These are phyloP conservation scores for Trichoderma asperellum DNA, from an alignment of 2,329 filamentous ascomycete species.

Conservation along the genomic window DNA sequence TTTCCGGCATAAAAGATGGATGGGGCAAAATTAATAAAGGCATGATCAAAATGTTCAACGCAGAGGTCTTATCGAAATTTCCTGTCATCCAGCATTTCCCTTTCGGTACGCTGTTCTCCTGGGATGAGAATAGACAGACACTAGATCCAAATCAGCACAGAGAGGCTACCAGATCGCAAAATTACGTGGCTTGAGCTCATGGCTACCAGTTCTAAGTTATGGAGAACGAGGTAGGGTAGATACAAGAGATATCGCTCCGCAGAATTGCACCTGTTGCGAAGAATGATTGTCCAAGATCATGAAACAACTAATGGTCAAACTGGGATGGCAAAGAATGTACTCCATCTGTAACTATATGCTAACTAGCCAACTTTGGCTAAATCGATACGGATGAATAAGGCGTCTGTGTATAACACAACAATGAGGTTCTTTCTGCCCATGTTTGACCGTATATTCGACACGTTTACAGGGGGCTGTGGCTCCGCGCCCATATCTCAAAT, in stretches of 20 bases:
- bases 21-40: constrained; percentile 99
- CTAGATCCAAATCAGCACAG: neutral
- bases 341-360: neutral
- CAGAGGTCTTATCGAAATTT: constrained; percentile 94
- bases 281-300: neutral
- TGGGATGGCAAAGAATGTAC: neutral
- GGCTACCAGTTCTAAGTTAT: neutral
- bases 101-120: constrained; percentile 80
- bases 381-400: neutral
- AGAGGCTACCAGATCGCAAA: neutral
- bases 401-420: neutral
- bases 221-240: neutral
- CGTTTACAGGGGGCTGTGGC: neutral
- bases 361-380: neutral
- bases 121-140: constrained; percentile 70
- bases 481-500: too few relatives aligned
- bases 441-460: neutral
- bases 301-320: neutral
- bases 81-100: constrained; percentile 97
- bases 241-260: neutral
- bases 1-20: constrained; percentile 86
- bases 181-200: neutral
- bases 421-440: neutral
- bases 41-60: constrained; percentile 99
- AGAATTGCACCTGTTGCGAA: neutral